phyloP scores from a whole-genome alignment of 805 yeast species.

The Maudiozyma saulgeensis region DNA sequence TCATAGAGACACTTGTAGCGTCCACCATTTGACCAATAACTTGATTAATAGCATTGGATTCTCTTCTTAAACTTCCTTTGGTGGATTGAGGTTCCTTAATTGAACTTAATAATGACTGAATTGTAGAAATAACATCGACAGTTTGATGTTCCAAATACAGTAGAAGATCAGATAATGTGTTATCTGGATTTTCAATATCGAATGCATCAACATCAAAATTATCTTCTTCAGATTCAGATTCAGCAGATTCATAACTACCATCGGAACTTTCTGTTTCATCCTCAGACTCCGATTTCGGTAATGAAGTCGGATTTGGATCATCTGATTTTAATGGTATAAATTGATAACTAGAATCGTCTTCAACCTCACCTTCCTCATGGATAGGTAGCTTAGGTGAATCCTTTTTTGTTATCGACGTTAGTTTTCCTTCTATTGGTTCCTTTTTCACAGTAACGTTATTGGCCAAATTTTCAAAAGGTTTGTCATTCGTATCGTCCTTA shows the following conservation, averaged over 20 bases:
- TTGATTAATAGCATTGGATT: conserved; percentile 64
- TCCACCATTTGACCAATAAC: conserved; percentile 83
- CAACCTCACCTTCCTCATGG: conserved; percentile 1
- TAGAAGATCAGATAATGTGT: conserved; percentile 74
- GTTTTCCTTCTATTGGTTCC: background rate
- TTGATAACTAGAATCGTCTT: conserved; percentile 9
- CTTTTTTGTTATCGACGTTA: background rate
- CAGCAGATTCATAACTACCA: conserved; percentile 3
- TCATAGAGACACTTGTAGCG: conserved; percentile 81
- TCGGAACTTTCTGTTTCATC: conserved; percentile 18
- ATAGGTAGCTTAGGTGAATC: background rate
- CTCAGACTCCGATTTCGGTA: background rate
- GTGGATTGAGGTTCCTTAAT: conserved; percentile 71
- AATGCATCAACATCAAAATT: conserved; percentile 63
- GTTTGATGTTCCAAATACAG: conserved; percentile 89
- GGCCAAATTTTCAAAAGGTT: background rate
- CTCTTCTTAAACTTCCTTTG: conserved; percentile 59
- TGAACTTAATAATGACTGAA: conserved; percentile 69
- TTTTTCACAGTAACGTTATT: background rate
- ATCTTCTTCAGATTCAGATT: conserved; percentile 11
- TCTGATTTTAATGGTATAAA: conserved; percentile 8
- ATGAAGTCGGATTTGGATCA: background rate
- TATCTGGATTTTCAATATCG: conserved; percentile 80
- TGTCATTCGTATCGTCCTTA: background rate
- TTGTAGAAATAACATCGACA: conserved; percentile 80